A percentile compares a stretch with the other conserved stretches of the same genome.
Evolutionary conservation across 2,329 filamentous ascomycete species (phyloP).

Genomic region (Fusarium bulbicola): DNA sequence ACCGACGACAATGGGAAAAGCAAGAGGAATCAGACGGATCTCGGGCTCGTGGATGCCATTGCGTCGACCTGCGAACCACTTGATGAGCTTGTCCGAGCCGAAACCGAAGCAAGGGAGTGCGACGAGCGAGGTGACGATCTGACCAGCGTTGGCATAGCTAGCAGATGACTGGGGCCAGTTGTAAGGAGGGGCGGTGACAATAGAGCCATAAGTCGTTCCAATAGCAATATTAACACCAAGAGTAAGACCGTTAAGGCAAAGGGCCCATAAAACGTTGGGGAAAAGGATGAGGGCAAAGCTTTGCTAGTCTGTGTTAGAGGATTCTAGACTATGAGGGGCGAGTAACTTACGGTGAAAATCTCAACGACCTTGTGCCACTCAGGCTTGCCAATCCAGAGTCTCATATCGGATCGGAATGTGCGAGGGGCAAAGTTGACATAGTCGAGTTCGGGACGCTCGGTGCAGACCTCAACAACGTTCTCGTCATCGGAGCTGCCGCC

Average conservation of each 20-base stretch:
- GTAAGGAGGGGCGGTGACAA: constrained; percentile 28
- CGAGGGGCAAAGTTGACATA: constrained; percentile 30
- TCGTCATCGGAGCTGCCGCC: constrained; percentile 5
- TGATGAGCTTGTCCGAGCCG: constrained; percentile 35
- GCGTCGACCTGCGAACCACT: constrained; percentile 30
- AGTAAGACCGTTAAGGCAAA: constrained; percentile 33
- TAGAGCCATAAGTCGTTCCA: constrained; percentile 33
- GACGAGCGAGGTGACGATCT: constrained; percentile 31
- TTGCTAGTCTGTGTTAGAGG: constrained; percentile 16
- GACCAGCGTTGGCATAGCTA: constrained; percentile 35
- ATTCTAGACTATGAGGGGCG: not conserved
- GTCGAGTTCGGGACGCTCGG: constrained; percentile 28
- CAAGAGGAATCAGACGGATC: constrained; percentile 30
- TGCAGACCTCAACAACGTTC: constrained; percentile 13
- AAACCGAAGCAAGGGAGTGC: constrained; percentile 32
- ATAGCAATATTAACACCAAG: constrained; percentile 37
- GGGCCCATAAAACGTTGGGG: constrained; percentile 36
- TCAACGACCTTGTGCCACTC: constrained; percentile 24
- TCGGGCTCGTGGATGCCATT: constrained; percentile 35
- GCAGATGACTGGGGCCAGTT: constrained; percentile 32
- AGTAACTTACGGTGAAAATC: constrained; percentile 16
- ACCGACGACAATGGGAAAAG: constrained; percentile 30
- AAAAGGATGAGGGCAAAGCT: constrained; percentile 35
- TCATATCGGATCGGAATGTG: constrained; percentile 33
- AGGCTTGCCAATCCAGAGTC: constrained; percentile 33